Evolutionary conservation across 352 stramenopile species (phyloP).

Genomic region (Bremia lactucae): DNA sequence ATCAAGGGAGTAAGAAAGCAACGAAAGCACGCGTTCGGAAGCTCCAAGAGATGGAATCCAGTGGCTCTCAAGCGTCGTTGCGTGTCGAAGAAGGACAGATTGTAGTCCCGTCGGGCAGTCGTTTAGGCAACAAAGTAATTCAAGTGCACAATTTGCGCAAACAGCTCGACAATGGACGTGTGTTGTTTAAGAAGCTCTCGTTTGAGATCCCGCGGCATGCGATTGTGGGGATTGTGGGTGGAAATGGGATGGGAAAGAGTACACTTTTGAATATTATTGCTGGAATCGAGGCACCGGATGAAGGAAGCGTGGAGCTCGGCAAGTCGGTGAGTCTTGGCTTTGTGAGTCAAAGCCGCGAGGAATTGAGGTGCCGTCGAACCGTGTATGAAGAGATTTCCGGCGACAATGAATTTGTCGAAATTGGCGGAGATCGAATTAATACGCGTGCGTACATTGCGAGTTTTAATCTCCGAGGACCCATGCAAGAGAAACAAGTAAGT

Average conservation of each 20-base stretch:
- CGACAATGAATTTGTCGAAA: constrained; percentile 77
- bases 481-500: constrained; percentile 77
- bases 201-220: constrained; percentile 92
- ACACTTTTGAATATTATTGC: constrained; percentile 95
- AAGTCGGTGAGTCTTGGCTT: constrained; percentile 75
- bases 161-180: constrained; percentile 54
- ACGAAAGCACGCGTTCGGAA: constrained; percentile 90
- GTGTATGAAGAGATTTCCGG: constrained; percentile 83
- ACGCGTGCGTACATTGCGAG: constrained; percentile 79
- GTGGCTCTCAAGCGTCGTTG: constrained; percentile 34
- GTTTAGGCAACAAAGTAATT: constrained; percentile 90
- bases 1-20: constrained; percentile 74
- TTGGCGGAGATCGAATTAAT: constrained; percentile 70
- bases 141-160: constrained; percentile 67
- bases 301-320: constrained; percentile 56
- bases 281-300: constrained; percentile 81
- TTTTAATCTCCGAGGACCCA: constrained; percentile 74
- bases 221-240: constrained; percentile 95
- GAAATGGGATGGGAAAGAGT: constrained; percentile 95
- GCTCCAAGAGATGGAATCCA: constrained; percentile 87
- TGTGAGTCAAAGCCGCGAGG: constrained; percentile 68
- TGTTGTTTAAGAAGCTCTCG: constrained; percentile 90
- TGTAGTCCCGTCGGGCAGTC: constrained; percentile 86
- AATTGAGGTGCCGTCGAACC: constrained; percentile 44
- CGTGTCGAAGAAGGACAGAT: constrained; percentile 81